Conservation (phyloP, 2,329 filamentous ascomycete genomes). For the Endoconidiophora polonica region DNA sequence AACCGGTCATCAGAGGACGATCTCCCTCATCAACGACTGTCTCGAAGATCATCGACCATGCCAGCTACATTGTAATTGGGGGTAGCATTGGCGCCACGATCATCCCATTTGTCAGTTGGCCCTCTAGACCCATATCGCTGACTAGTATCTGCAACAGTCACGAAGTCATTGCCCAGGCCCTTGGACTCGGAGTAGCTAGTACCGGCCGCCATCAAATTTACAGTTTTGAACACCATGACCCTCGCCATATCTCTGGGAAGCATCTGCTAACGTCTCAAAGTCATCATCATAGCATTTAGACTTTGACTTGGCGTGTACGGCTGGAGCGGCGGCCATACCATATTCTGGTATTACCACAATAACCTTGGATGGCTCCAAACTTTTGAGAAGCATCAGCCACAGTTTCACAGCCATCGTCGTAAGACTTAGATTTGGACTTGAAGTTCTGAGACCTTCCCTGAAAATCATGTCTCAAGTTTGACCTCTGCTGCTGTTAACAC, state of each 20-base stretch:
- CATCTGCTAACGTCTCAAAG: slow-evolving; percentile 4
- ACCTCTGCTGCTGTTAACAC: not conserved
- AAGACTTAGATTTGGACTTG: too few relatives aligned
- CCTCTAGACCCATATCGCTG: not conserved
- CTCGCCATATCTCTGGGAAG: slow-evolving; percentile 4
- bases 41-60: slow-evolving; percentile 3
- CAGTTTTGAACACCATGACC: too few relatives aligned
- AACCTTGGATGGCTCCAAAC: too few relatives aligned
- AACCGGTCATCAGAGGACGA: not conserved
- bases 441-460: too few relatives aligned
- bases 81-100: not conserved
- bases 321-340: too few relatives aligned
- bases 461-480: too few relatives aligned
- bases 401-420: too few relatives aligned
- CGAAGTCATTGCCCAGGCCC: not conserved
- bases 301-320: too few relatives aligned
- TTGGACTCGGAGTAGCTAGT: not conserved
- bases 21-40: slow-evolving; percentile 4
- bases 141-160: not conserved
- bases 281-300: not conserved
- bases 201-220: too few relatives aligned
- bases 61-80: not conserved
- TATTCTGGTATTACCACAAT: too few relatives aligned
- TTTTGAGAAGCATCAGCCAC: too few relatives aligned
- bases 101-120: too few relatives aligned